Percentiles rank a stretch among this genome's conserved stretches.
Evolutionary conservation across 1,284 basidiomycete species (phyloP).

Genomic region (Boletellus sp.): DNA sequence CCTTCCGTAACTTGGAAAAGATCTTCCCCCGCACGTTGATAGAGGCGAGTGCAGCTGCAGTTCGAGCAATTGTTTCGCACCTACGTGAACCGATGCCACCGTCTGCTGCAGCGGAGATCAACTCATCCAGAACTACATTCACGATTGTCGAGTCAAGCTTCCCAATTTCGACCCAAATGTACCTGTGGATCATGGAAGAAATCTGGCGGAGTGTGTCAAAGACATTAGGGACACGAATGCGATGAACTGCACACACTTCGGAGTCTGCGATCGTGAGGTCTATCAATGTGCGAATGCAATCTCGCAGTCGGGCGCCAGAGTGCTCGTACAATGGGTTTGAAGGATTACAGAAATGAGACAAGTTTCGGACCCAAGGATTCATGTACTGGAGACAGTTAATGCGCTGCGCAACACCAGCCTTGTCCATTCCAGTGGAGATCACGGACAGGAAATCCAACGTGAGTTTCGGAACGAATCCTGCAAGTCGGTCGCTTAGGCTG

Average conservation of each 20-base stretch:
- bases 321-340: constrained; percentile 61
- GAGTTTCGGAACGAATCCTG: constrained; percentile 70
- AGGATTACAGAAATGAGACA: constrained; percentile 69
- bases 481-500: constrained; percentile 68
- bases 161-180: constrained; percentile 73
- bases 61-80: constrained; percentile 74
- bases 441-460: constrained; percentile 86
- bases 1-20: constrained; percentile 75
- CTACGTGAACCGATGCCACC: constrained; percentile 72
- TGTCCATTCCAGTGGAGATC: constrained; percentile 65
- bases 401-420: constrained; percentile 49
- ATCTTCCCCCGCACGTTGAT: constrained; percentile 77
- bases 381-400: constrained; percentile 77
- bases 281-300: constrained; percentile 73
- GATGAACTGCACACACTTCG: constrained; percentile 45
- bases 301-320: constrained; percentile 68
- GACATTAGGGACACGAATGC: not conserved
- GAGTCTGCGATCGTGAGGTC: constrained; percentile 70
- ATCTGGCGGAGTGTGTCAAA: constrained; percentile 44
- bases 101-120: constrained; percentile 77
- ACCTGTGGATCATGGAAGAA: constrained; percentile 62
- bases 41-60: constrained; percentile 70
- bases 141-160: constrained; percentile 63
- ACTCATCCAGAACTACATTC: constrained; percentile 73
- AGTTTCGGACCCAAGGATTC: constrained; percentile 82